phyloP scores from a whole-genome alignment of 2,329 filamentous ascomycete genomes.

The Penicillium rolfsii region DNA sequence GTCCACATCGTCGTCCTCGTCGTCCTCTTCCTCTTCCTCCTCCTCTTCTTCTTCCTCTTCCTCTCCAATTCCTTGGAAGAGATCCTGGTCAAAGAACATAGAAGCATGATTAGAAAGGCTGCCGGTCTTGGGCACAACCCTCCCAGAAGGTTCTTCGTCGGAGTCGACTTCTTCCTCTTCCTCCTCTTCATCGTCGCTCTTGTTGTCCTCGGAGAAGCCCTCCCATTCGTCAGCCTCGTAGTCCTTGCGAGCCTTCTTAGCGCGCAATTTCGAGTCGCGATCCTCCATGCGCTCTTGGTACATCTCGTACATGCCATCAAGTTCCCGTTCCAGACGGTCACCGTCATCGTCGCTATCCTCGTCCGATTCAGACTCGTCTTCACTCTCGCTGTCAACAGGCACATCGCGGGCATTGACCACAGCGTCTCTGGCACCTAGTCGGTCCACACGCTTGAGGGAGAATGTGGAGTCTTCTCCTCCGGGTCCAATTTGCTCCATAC shows the following conservation, averaged over 20 bases:
- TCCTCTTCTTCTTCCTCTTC: conserved; percentile 61
- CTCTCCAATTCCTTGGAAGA: conserved; percentile 82
- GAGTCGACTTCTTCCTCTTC: conserved; percentile 55
- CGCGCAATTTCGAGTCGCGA: conserved; percentile 81
- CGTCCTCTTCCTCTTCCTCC: conserved; percentile 31
- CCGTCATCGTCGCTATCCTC: conserved; percentile 75
- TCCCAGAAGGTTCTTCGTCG: conserved; percentile 25
- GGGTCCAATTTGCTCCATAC: conserved; percentile 81
- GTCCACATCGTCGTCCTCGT: conserved; percentile 17
- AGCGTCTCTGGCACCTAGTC: conserved; percentile 68
- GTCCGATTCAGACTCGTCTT: conserved; percentile 62
- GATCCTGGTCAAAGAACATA: conserved; percentile 91
- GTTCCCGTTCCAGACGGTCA: conserved; percentile 78
- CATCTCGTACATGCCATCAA: conserved; percentile 84
- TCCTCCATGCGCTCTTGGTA: conserved; percentile 81
- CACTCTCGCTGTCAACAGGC: conserved; percentile 61
- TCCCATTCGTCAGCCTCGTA: conserved; percentile 89
- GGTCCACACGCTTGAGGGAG: conserved; percentile 78
- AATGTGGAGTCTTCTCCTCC: conserved; percentile 84
- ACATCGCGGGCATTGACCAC: conserved; percentile 79
- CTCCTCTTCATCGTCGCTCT: conserved; percentile 63
- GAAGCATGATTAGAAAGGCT: conserved; percentile 82
- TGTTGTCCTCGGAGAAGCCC: conserved; percentile 72
- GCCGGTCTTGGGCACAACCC: conserved; percentile 38
- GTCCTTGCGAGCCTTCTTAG: conserved; percentile 83